Percentiles rank a stretch among this genome's conserved stretches.
phyloP scores from a whole-genome alignment of 768 basidiomycete species.

The Rhizopogon vulgaris region DNA sequence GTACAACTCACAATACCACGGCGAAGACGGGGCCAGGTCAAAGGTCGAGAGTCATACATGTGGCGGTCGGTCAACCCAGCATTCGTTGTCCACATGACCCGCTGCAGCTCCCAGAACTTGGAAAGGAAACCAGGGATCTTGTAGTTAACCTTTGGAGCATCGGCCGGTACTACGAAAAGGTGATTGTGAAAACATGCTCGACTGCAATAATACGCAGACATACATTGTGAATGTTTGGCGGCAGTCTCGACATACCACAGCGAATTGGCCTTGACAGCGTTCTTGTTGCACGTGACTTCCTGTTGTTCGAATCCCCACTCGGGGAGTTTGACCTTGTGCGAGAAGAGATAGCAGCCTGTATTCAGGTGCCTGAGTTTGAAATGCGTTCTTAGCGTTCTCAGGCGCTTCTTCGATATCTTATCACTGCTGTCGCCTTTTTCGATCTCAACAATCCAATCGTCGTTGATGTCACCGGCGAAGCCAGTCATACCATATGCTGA shows the following conservation, averaged over 20 bases:
- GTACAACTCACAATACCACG: conserved; percentile 80
- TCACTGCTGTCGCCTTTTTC: conserved; percentile 61
- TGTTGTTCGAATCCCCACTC: conserved; percentile 99
- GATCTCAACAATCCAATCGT: conserved; percentile 90
- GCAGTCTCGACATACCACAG: conserved; percentile 94
- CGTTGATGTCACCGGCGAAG: conserved; percentile 85
- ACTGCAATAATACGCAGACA: conserved; percentile 21
- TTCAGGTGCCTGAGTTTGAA: conserved; percentile 81
- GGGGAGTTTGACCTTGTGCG: conserved; percentile 95
- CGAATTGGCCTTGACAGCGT: conserved; percentile 83
- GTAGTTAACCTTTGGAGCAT: conserved; percentile 87
- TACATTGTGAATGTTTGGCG: conserved; percentile 56
- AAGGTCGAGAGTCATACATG: conserved; percentile 90
- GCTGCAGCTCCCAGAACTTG: conserved; percentile 89
- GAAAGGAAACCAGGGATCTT: conserved; percentile 78
- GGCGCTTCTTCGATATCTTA: conserved; percentile 56
- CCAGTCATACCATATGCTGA: conserved; percentile 88
- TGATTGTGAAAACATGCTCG: not conserved
- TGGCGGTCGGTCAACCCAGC: conserved; percentile 94
- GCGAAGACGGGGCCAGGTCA: conserved; percentile 82
- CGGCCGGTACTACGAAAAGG: conserved; percentile 48
- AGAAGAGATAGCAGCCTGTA: conserved; percentile 95
- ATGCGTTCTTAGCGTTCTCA: conserved; percentile 74
- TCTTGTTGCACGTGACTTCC: conserved; percentile 99
- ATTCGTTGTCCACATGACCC: conserved; percentile 97